Evolutionary conservation across 208 protist genomes (phyloP).

Genomic region (Leishmania lainsoni): DNA sequence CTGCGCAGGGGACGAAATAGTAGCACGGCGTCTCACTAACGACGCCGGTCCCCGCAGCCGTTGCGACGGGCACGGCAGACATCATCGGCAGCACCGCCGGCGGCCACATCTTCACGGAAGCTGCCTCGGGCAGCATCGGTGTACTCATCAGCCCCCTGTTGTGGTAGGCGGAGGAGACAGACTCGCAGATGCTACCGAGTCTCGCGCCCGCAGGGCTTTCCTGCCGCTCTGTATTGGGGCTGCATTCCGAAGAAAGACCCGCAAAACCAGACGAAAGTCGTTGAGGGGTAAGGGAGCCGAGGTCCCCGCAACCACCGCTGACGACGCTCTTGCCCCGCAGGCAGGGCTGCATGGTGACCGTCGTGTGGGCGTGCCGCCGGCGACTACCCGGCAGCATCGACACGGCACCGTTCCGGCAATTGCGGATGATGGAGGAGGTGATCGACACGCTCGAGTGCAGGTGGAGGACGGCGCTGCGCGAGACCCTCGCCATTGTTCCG

Average conservation of each 20-base stretch:
- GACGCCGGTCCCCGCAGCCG: not conserved
- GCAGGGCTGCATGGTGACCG: constrained; percentile 33
- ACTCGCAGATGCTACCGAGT: not conserved
- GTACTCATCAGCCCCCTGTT: not conserved
- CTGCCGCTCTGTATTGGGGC: constrained; percentile 16
- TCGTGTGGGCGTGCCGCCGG: constrained; percentile 17
- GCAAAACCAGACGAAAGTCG: constrained; percentile 10
- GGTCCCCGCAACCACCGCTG: not conserved
- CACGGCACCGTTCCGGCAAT: constrained; percentile 14
- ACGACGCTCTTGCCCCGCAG: constrained; percentile 11
- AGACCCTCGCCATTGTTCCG: constrained; percentile 38
- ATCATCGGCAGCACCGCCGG: constrained; percentile 13
- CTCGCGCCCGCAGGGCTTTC: not conserved
- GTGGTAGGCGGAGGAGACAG: not conserved
- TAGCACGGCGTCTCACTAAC: constrained; percentile 9
- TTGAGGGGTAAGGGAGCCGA: constrained; percentile 3
- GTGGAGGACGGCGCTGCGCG: constrained; percentile 43
- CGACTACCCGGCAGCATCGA: constrained; percentile 23
- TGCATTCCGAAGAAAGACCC: constrained; percentile 4
- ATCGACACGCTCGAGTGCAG: constrained; percentile 47
- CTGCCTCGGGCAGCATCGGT: not conserved
- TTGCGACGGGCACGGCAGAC: not conserved
- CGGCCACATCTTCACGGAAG: not conserved
- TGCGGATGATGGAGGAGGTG: constrained; percentile 25
- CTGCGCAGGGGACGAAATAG: constrained; percentile 19